These are phyloP conservation scores for Candida sanyaensis DNA, from an alignment of 1,139 yeast species.

Conservation along the genomic window DNA sequence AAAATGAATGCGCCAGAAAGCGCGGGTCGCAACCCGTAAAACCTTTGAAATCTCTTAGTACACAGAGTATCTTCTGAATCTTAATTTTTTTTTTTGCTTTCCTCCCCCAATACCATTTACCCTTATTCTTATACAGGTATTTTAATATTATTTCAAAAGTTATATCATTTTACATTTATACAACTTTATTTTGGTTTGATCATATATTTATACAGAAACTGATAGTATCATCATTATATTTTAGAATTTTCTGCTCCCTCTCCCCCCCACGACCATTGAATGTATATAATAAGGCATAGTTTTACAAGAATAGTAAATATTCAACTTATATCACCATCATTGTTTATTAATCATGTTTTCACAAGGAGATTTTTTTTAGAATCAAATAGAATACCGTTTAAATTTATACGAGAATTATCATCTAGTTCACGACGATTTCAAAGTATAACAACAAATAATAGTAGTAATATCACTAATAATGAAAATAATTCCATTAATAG, in stretches of 20 bases:
- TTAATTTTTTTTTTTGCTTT: neutral
- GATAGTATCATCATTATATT: neutral
- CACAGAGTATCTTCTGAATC: neutral
- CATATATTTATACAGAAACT: too few relatives aligned
- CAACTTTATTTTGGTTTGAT: too few relatives aligned
- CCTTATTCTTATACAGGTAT: too few relatives aligned
- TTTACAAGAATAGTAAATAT: constrained; percentile 1
- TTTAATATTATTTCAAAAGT: too few relatives aligned
- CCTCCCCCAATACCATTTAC: too few relatives aligned
- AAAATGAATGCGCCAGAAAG: neutral
- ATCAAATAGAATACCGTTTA: neutral
- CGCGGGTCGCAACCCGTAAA: constrained; percentile 2
- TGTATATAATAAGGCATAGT: constrained; percentile 3
- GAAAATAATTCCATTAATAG: neutral
- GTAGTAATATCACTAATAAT: neutral
- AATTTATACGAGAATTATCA: neutral
- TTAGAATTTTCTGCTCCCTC: too few relatives aligned
- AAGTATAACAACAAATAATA: neutral
- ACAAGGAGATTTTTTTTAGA: neutral
- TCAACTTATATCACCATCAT: neutral
- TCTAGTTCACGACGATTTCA: neutral
- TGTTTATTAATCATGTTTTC: neutral
- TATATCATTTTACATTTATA: too few relatives aligned
- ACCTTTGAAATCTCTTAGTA: neutral
- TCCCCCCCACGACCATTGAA: neutral